These are phyloP conservation scores for Globisporangium canariense DNA, from an alignment of 352 stramenopile genomes.

Conservation along the genomic window DNA sequence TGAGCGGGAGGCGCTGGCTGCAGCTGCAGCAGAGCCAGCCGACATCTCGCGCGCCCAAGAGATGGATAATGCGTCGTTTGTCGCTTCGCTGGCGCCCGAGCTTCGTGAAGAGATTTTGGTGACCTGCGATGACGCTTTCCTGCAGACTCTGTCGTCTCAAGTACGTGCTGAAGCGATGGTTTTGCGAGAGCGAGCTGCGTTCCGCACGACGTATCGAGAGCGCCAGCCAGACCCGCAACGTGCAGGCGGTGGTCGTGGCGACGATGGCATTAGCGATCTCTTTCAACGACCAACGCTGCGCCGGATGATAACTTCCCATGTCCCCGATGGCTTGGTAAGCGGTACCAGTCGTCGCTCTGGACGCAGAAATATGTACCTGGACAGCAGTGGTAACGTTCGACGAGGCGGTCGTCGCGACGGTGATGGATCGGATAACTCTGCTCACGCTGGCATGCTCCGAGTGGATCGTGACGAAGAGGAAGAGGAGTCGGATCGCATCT, in stretches of 20 bases:
- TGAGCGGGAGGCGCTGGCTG: constrained; percentile 79
- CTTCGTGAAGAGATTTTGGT: constrained; percentile 96
- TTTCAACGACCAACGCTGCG: constrained; percentile 75
- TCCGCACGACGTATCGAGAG: constrained; percentile 65
- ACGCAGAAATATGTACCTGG: constrained; percentile 36
- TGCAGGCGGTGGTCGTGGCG: constrained; percentile 21
- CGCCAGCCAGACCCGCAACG: constrained; percentile 35
- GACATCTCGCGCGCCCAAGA: constrained; percentile 96
- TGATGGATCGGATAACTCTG: constrained; percentile 23
- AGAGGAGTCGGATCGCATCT: constrained; percentile 47
- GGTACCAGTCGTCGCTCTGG: constrained; percentile 35
- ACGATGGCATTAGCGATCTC: constrained; percentile 54
- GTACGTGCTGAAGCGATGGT: constrained; percentile 95
- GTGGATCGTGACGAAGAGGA: constrained; percentile 79
- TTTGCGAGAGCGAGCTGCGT: constrained; percentile 90
- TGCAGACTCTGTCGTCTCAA: constrained; percentile 92
- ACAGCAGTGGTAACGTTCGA: constrained; percentile 30
- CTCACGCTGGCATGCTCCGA: constrained; percentile 56
- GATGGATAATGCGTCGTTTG: constrained; percentile 98
- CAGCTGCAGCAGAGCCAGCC: constrained; percentile 62
- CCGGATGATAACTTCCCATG: constrained; percentile 79
- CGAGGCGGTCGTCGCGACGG: constrained; percentile 37
- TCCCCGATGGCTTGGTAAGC: constrained; percentile 36
- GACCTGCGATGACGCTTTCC: constrained; percentile 94
- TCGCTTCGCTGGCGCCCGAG: constrained; percentile 94